Base-by-base conservation (phyloP, 2,329 filamentous ascomycete species). In the Lecanicillium sp. region DNA sequence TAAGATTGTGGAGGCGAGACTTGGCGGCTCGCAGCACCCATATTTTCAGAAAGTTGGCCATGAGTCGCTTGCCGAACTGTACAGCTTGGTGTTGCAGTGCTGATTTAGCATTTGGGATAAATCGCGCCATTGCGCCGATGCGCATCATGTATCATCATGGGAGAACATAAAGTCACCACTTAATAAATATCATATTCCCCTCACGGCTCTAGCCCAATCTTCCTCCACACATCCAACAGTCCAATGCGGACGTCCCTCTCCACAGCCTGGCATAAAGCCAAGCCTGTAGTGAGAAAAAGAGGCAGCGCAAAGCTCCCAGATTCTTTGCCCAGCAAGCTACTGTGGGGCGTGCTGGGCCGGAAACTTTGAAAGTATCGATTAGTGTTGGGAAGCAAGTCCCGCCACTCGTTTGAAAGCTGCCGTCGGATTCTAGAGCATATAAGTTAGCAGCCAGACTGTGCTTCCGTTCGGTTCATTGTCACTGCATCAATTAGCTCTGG, bases 251-350 rank as follows among this genome's bases (percentile, higher is more conserved):
- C 25, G 17, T 9, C 42, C 68, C 72, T 72, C 72, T 66, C 71
- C 64, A 49, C 70, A 64, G 51, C 68, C 59, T 55, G 58, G 57
- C 70, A 40, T 58, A 43, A 61, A 64, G 68, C 65, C 59, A 50
- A 55, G 59, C 49, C 47, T 61, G 65, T 61, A 71, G 68, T 70
- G 72, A 74, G 40, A 42, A 42, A 68, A 72, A 72, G 71, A 58
- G 49, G 51, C 46, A 46, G 49, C 52, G 49, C 43, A 40, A 45
- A 32, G 43, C 40, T 44, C 29, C 45, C 49, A 48, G 42, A 48
- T 30, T 42, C 43, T 37, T 46, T 34, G 32, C 29, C 32, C 22
- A 25, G 22, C 22, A 25, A 11, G 22, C 22, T 25, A 25, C 6
- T 25, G 22, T 7, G 11, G 11, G 22, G 7, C 22, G 11, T 25